Evolutionary conservation across 805 yeast species (phyloP).

Genomic region (Ogataea saltuana): DNA sequence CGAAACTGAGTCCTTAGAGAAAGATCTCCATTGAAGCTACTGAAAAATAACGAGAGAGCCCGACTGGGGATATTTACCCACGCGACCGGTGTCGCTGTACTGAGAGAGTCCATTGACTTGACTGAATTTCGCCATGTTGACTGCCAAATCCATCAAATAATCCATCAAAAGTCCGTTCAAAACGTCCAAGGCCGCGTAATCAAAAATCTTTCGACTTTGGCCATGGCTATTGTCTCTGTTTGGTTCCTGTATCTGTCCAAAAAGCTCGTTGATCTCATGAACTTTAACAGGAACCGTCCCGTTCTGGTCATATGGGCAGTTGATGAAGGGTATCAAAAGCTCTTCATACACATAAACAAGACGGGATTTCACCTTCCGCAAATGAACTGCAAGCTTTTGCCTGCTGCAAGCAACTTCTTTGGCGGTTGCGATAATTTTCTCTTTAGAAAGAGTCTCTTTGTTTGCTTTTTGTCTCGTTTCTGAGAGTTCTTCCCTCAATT

Average conservation of each 20-base stretch:
- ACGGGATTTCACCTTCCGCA: conserved; percentile 10
- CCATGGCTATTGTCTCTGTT: conserved; percentile 1
- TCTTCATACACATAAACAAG: conserved; percentile 16
- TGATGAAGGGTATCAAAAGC: conserved; percentile 19
- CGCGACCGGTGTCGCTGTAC: too few species aligned
- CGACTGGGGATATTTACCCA: too few species aligned
- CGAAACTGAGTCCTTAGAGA: too few species aligned
- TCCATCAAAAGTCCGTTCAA: conserved; percentile 12
- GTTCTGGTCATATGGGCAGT: conserved; percentile 9
- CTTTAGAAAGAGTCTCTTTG: neutral
- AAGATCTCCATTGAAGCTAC: too few species aligned
- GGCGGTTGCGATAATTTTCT: too few species aligned
- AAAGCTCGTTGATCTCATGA: conserved; percentile 7
- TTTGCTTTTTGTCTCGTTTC: neutral
- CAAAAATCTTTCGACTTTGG: conserved; percentile 1
- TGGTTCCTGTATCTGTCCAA: conserved; percentile 8
- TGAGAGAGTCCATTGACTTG: neutral
- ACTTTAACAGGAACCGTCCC: conserved; percentile 1
- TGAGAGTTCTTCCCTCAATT: neutral
- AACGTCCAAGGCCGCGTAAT: conserved; percentile 9
- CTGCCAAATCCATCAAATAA: conserved; percentile 17
- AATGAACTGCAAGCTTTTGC: neutral
- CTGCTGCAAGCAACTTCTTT: neutral
- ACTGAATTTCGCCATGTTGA: neutral
- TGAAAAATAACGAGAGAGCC: too few species aligned